These are phyloP conservation scores for Hortiboletus flavorubellus DNA, from an alignment of 768 basidiomycete genomes.

Conservation along the genomic window DNA sequence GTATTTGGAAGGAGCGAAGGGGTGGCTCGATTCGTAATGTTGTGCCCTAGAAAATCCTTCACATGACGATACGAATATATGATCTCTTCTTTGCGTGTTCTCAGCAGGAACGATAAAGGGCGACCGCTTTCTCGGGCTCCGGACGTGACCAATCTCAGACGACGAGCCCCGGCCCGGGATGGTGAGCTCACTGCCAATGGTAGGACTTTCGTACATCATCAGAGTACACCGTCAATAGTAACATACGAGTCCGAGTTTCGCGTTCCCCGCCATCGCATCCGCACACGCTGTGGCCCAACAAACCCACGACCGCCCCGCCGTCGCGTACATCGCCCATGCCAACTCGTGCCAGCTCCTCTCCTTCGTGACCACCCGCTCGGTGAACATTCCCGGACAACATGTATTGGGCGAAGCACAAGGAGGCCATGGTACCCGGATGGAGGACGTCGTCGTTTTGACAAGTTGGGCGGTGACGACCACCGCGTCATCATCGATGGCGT, in stretches of 20 bases:
- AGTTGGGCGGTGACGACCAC: constrained; percentile 31
- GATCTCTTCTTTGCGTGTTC: too few species aligned
- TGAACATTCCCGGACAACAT: constrained; percentile 31
- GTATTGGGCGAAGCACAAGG: constrained; percentile 35
- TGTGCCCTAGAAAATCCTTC: too few species aligned
- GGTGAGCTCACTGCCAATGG: too few species aligned
- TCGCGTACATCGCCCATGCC: constrained; percentile 30
- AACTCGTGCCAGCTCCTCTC: constrained; percentile 31
- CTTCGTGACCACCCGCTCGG: constrained; percentile 25
- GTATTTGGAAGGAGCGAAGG: not conserved
- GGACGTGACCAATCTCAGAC: too few species aligned
- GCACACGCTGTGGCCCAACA: constrained; percentile 13
- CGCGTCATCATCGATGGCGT: constrained; percentile 30
- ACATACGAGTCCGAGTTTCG: too few species aligned
- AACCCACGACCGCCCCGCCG: constrained; percentile 18
- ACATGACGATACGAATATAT: too few species aligned
- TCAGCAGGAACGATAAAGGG: too few species aligned
- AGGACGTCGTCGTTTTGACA: constrained; percentile 29
- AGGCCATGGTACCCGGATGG: constrained; percentile 31
- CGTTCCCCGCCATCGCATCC: constrained; percentile 8
- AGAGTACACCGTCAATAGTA: too few species aligned
- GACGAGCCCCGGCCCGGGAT: too few species aligned
- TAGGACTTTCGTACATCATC: too few species aligned
- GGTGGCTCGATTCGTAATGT: not conserved
- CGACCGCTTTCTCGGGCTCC: too few species aligned